Evolutionary conservation across 2,329 filamentous ascomycete species (phyloP).

Genomic region (Lecanoromycetidae sp.): DNA sequence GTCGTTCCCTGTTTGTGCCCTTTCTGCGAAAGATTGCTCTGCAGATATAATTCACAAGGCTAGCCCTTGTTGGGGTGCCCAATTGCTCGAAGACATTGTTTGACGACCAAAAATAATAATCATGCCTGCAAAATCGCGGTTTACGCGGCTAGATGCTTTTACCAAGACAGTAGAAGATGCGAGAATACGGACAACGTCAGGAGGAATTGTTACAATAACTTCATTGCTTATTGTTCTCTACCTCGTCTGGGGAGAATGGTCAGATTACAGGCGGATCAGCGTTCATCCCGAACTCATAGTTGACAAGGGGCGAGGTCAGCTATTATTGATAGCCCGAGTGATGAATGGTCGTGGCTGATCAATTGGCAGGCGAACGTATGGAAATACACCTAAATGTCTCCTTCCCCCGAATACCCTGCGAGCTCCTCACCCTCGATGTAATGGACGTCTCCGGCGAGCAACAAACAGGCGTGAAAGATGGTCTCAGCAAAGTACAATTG

Average conservation of each 20-base stretch:
- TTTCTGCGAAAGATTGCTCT: background rate
- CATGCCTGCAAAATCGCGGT: slow-evolving; percentile 87
- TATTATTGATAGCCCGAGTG: background rate
- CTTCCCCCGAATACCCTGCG: slow-evolving; percentile 87
- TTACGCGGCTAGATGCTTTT: slow-evolving; percentile 94
- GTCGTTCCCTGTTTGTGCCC: background rate
- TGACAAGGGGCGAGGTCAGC: slow-evolving; percentile 78
- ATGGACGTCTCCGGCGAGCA: slow-evolving; percentile 99
- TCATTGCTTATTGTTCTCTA: slow-evolving; percentile 81
- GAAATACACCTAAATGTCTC: slow-evolving; percentile 97
- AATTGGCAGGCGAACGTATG: slow-evolving; percentile 73
- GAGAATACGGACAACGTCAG: slow-evolving; percentile 85
- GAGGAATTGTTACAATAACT: slow-evolving; percentile 85
- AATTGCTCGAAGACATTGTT: background rate
- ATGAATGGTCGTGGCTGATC: background rate
- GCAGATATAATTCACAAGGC: background rate
- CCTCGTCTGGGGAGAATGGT: slow-evolving; percentile 90
- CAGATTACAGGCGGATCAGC: slow-evolving; percentile 73
- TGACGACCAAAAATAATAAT: background rate
- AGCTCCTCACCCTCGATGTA: slow-evolving; percentile 89
- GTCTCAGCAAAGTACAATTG: slow-evolving; percentile 81
- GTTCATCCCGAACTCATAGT: slow-evolving; percentile 90
- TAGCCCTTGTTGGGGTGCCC: slow-evolving; percentile 3
- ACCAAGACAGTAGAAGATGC: slow-evolving; percentile 99
- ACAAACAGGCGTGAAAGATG: slow-evolving; percentile 86